Base-by-base conservation (phyloP, 495 filamentous ascomycete species). In the Hypoxylon intermedium region DNA sequence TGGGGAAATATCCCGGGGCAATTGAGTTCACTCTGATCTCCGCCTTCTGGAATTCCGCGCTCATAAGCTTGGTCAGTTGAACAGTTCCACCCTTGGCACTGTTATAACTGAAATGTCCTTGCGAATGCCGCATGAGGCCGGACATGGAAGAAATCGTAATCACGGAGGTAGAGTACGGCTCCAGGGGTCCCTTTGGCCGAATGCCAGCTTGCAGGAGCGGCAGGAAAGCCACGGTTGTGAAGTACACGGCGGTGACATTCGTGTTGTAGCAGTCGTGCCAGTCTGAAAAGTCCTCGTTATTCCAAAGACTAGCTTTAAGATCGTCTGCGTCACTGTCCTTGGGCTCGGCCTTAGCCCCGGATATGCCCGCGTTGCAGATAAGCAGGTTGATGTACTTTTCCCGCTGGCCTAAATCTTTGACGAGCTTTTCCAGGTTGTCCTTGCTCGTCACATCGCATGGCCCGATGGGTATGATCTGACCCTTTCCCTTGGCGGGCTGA, bases 361-460 rank as follows among this genome's bases (percentile, higher is more conserved):
- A 60, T 48, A 73, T 57, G 5, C 88, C 88, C 2, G 83, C 79
- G 72, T 89, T 91, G 56, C 84, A 85, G 28, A 90, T 73, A 0
- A 91, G 72, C 13, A 91, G 71, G 60, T 90, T 83, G 63, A 89
- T 80, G 65, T 80, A 83, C 51, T 69, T 44, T 16, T 77, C 68
- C 20, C 45, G 28, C 13, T 67, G 65, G 36, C 76, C 77, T 2
- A 72, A 73, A 20, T 88, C 85, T 2, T 78, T 67, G 30, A 83
- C 84, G 3, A 84, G 74, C 5, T 78, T 73, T 34, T 74, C 54
- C 0, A 90, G 75, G 6, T 85, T 85, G 9, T 79, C 80, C 54
- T 85, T 83, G 2, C 77, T 84, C 2, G 88, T 85, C 26, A 89
- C 83, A 55, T 91, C 88, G 61, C 84, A 87, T 12, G 77, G 73